These are phyloP conservation scores for Verticillium alfalfae DNA, from an alignment of 2,329 filamentous ascomycete species.

Conservation along the genomic window DNA sequence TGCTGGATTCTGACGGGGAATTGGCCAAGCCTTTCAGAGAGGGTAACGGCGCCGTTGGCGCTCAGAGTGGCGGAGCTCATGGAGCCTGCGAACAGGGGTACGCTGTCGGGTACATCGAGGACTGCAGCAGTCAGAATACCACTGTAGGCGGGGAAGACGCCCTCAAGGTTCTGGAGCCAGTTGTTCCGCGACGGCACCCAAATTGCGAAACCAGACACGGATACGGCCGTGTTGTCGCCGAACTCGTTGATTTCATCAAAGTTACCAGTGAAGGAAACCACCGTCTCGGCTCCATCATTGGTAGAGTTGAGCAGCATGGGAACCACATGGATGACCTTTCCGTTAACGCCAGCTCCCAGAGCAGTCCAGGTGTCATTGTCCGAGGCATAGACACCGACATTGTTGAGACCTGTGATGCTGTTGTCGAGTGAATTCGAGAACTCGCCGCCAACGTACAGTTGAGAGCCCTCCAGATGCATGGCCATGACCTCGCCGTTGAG, in stretches of 20 bases:
- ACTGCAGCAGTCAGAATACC: constrained; percentile 68
- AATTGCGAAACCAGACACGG: constrained; percentile 73
- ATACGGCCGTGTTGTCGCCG: constrained; percentile 52
- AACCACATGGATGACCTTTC: constrained; percentile 68
- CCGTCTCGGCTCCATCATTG: constrained; percentile 59
- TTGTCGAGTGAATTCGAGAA: constrained; percentile 70
- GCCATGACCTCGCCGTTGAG: constrained; percentile 74
- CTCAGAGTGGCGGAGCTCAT: constrained; percentile 70
- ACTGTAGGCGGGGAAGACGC: constrained; percentile 58
- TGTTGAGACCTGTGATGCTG: constrained; percentile 59
- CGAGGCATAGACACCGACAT: constrained; percentile 72
- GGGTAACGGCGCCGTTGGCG: constrained; percentile 65
- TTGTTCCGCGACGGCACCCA: constrained; percentile 84
- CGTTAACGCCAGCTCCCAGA: constrained; percentile 82
- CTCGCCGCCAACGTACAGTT: constrained; percentile 75
- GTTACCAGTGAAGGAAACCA: constrained; percentile 72
- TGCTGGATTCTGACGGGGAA: constrained; percentile 52
- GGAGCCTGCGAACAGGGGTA: constrained; percentile 76
- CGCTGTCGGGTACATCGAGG: constrained; percentile 57
- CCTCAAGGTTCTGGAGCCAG: constrained; percentile 78
- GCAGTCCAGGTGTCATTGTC: constrained; percentile 65
- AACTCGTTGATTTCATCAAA: constrained; percentile 72
- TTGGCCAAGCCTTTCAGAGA: constrained; percentile 50
- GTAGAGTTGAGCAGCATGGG: constrained; percentile 76
- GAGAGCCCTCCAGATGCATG: constrained; percentile 61